phyloP scores from a whole-genome alignment of 2,329 filamentous ascomycete genomes.

The Beauveria bassiana region DNA sequence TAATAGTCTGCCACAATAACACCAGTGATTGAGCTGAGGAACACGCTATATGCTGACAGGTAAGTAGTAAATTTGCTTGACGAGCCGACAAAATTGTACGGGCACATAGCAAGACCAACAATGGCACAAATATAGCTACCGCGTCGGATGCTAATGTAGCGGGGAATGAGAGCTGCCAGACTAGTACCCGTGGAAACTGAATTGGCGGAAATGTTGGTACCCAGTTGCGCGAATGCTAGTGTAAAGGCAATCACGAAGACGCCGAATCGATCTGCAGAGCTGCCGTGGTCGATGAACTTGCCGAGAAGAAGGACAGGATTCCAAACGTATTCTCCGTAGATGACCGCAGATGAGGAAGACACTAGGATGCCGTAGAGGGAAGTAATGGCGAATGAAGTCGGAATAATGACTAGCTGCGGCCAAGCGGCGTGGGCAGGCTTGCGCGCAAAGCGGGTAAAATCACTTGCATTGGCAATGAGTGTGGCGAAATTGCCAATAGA shows the following conservation, averaged over 20 bases:
- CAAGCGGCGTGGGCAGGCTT: constrained; percentile 71
- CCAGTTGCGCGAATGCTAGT: constrained; percentile 73
- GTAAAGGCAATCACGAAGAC: constrained; percentile 65
- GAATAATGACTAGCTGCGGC: constrained; percentile 72
- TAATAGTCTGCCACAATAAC: constrained; percentile 89
- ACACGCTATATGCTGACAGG: constrained; percentile 85
- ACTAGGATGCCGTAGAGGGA: constrained; percentile 80
- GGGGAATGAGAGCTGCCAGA: constrained; percentile 70
- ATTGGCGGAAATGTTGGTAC: constrained; percentile 83
- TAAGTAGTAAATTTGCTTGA: constrained; percentile 87
- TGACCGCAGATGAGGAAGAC: constrained; percentile 62
- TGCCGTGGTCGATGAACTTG: constrained; percentile 60
- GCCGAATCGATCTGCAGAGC: constrained; percentile 61
- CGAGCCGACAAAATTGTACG: constrained; percentile 67
- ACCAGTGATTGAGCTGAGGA: constrained; percentile 89
- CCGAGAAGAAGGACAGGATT: constrained; percentile 62
- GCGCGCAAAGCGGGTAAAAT: constrained; percentile 76
- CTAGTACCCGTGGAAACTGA: constrained; percentile 77
- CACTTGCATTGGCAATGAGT: constrained; percentile 73
- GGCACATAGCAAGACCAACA: constrained; percentile 78
- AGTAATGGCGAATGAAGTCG: constrained; percentile 64
- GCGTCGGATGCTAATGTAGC: constrained; percentile 76
- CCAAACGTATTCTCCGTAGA: constrained; percentile 64
- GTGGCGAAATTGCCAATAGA: constrained; percentile 88
- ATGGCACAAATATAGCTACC: constrained; percentile 79